Base-by-base conservation (phyloP, 176 grass and related monocot species). In the Hsuehochloa calcarea region DNA sequence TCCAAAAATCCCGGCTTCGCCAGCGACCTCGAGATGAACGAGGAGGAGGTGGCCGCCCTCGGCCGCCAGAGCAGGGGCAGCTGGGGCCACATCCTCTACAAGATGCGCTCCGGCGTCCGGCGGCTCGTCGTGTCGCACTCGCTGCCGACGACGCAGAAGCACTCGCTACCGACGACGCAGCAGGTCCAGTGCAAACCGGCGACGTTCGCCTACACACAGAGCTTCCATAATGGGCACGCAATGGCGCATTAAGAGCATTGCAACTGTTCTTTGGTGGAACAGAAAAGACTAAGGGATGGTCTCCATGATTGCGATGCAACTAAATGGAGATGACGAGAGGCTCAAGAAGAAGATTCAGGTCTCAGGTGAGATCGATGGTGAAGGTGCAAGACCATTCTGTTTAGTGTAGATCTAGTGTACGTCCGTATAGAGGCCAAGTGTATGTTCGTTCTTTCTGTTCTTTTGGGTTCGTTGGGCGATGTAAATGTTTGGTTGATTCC, bases 1-100 rank as follows among this genome's bases (percentile, higher is more conserved):
- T 88, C 90, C 66, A 87, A 78, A 82, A 96, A 92, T 72, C 90
- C 92, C 8, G 77, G 72, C 19, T 90, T 99, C 81, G 84, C 89
- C 54, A 61, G 68, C 54, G 97, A 99, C 85, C 88, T 99, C 19
- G 97, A 99, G 86, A 92, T 99, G 97, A 99, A 96, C 91, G 93
- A 94, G 80, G 96, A 96, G 88, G 97, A 99, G 88, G 91, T 72
- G 34, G 88, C 91, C 37, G 66, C 88, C 43, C 86, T 96, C 17
- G 97, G 97, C 1, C 89, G 86, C 66, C 82, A 87, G 4, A 79
- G 85, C 92, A 69, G 52, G 64, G 97, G 97, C 29, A 96, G 74
- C 86, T 92, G 82, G 90, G 87, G 47, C 20, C 93, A 99, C 67
- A 68, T 96, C 84, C 68, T 99, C 82, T 96, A 91, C 90, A 93